Percentiles rank a stretch among this genome's conserved stretches.
phyloP scores from a whole-genome alignment of 306 rosid species.

The Fragaria ananassa region DNA sequence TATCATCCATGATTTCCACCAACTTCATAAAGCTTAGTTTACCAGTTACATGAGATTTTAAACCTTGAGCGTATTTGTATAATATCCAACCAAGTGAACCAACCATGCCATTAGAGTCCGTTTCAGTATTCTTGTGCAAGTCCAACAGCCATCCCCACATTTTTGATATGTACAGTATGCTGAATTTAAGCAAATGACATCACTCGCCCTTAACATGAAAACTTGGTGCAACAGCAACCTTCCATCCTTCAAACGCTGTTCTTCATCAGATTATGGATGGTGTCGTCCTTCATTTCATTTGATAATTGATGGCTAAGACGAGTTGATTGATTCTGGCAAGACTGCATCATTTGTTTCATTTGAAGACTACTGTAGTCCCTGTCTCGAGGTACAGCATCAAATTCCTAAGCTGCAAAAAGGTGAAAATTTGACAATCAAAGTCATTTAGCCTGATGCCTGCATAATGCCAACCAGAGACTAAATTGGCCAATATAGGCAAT shows the following conservation, averaged over 20 bases:
- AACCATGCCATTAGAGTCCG: not conserved
- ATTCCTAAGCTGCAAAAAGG: constrained; percentile 54
- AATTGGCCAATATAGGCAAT: not conserved
- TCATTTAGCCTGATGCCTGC: not conserved
- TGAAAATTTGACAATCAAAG: not conserved
- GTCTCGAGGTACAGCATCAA: constrained; percentile 68
- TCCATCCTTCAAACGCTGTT: not conserved
- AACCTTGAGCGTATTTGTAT: not conserved
- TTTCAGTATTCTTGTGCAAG: not conserved
- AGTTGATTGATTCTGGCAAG: constrained; percentile 26
- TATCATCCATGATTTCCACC: not conserved
- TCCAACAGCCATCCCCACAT: not conserved
- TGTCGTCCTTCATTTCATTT: not conserved
- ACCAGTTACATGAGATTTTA: not conserved
- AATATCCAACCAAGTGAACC: not conserved
- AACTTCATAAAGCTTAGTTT: not conserved
- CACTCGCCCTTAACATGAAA: not conserved
- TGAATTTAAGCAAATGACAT: not conserved
- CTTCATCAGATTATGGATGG: not conserved
- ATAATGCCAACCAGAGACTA: not conserved
- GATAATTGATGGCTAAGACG: constrained; percentile 18
- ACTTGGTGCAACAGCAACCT: not conserved
- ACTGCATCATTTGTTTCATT: constrained; percentile 33
- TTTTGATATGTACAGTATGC: not conserved
- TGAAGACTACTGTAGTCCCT: constrained; percentile 37